These are phyloP conservation scores for Rhodotorula sp. DNA, from an alignment of 1,284 basidiomycete genomes.

Conservation along the genomic window DNA sequence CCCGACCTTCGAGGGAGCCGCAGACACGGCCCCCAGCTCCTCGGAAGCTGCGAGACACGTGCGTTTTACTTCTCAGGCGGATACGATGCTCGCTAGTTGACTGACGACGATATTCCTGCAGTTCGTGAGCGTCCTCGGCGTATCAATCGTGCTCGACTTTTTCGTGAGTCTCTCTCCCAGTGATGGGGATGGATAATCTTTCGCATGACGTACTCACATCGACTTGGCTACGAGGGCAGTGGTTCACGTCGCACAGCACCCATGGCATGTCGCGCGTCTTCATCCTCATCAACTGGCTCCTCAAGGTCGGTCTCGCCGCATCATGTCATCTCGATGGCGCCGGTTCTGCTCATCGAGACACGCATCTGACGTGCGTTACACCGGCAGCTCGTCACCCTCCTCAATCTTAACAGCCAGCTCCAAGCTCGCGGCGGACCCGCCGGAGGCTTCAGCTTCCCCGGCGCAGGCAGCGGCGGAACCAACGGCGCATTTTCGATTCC, in stretches of 20 bases:
- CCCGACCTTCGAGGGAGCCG: not conserved
- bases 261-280: conserved; percentile 14
- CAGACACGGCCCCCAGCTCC: not conserved
- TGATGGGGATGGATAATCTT: not conserved
- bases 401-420: conserved; percentile 54
- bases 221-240: not conserved
- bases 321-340: not conserved
- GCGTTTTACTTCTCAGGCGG: not conserved
- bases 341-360: not conserved
- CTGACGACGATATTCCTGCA: not conserved
- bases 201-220: not conserved
- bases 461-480: not conserved
- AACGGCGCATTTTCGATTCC: conserved; percentile 20
- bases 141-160: conserved; percentile 24
- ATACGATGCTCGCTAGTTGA: too few species aligned
- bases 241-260: conserved; percentile 12
- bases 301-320: conserved; percentile 24
- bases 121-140: conserved; percentile 25
- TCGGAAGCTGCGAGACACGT: conserved; percentile 16
- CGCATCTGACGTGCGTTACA: too few species aligned
- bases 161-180: conserved; percentile 5
- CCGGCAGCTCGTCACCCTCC: conserved; percentile 33
- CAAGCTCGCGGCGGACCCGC: conserved; percentile 1
- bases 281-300: conserved; percentile 33
- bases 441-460: not conserved